Conservation (phyloP, 148 eudicot genomes). For the Camellia lanceoleosa region DNA sequence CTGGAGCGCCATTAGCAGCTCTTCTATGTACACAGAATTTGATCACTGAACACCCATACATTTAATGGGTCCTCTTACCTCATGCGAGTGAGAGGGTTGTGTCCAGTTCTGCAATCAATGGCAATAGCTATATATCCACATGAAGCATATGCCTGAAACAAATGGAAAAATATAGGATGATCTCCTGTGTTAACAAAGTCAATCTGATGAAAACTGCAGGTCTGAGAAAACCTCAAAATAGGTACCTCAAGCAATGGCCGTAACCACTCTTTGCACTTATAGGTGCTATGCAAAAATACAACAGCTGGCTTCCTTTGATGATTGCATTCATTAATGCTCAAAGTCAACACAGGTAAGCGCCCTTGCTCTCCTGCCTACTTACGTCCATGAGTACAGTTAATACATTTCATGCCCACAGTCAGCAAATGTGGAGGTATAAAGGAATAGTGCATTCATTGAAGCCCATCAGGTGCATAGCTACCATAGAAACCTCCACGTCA, state of each 20-base stretch:
- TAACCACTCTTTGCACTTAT: constrained; percentile 91
- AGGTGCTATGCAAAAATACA: constrained; percentile 81
- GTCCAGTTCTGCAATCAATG: constrained; percentile 44
- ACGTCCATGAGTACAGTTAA: not conserved
- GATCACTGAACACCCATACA: too few relatives aligned
- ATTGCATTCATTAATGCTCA: constrained; percentile 55
- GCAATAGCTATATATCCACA: constrained; percentile 84
- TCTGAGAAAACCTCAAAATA: not conserved
- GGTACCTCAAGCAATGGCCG: constrained; percentile 61
- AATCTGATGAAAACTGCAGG: not conserved
- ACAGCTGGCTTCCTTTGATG: constrained; percentile 69
- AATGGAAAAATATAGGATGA: not conserved
- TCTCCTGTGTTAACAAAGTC: not conserved
- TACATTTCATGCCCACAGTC: not conserved
- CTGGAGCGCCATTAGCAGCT: not conserved
- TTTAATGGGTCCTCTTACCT: too few relatives aligned
- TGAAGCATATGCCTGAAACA: constrained; percentile 89
- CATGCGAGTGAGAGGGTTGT: too few relatives aligned
- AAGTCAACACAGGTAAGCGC: constrained; percentile 68
- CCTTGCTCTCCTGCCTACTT: constrained; percentile 90
- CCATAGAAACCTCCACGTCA: constrained; percentile 1
- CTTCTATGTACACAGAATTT: too few relatives aligned
- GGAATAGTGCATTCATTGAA: not conserved
- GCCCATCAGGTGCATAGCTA: not conserved
- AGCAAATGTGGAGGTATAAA: not conserved